These are phyloP conservation scores for Babesia sp. DNA, from an alignment of 169 alveolate species.

Conservation along the genomic window DNA sequence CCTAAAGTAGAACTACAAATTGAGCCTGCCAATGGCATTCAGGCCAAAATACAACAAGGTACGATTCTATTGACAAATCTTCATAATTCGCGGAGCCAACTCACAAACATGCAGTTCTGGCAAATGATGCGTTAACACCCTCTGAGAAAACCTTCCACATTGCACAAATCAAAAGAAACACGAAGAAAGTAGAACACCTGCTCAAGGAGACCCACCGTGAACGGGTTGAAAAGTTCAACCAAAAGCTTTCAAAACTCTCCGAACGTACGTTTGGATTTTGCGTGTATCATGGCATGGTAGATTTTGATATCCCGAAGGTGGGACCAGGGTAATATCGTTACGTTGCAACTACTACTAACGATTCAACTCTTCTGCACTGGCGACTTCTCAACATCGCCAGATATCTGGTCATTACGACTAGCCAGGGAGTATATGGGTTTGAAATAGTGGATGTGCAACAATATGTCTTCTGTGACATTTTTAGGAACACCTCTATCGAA, in stretches of 20 bases:
- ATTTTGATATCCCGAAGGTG: slow-evolving; percentile 88
- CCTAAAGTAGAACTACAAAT: not conserved
- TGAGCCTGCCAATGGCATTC: slow-evolving; percentile 8
- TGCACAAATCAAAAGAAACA: slow-evolving; percentile 79
- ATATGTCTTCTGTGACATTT: slow-evolving; percentile 44
- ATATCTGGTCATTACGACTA: not conserved
- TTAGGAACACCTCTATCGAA: slow-evolving; percentile 64
- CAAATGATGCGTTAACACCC: slow-evolving; percentile 51
- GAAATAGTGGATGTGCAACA: no score
- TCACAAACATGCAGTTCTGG: slow-evolving; percentile 18
- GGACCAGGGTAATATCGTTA: slow-evolving; percentile 83
- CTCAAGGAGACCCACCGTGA: slow-evolving; percentile 84
- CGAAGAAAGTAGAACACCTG: slow-evolving; percentile 72
- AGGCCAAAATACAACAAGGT: slow-evolving; percentile 44
- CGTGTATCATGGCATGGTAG: slow-evolving; percentile 18
- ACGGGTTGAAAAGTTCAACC: slow-evolving; percentile 81
- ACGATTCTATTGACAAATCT: not conserved
- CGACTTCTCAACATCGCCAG: not conserved
- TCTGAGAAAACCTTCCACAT: slow-evolving; percentile 78
- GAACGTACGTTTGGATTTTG: slow-evolving; percentile 72
- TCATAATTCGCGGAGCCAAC: not conserved
- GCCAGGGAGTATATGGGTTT: no score
- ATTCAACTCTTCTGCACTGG: not conserved
- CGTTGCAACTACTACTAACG: not conserved
- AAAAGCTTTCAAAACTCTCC: slow-evolving; percentile 81